Percentiles rank a stretch among this genome's conserved stretches.
phyloP scores from a whole-genome alignment of 2,329 filamentous ascomycete species.

The Stagonosporopsis chrysanthemi region DNA sequence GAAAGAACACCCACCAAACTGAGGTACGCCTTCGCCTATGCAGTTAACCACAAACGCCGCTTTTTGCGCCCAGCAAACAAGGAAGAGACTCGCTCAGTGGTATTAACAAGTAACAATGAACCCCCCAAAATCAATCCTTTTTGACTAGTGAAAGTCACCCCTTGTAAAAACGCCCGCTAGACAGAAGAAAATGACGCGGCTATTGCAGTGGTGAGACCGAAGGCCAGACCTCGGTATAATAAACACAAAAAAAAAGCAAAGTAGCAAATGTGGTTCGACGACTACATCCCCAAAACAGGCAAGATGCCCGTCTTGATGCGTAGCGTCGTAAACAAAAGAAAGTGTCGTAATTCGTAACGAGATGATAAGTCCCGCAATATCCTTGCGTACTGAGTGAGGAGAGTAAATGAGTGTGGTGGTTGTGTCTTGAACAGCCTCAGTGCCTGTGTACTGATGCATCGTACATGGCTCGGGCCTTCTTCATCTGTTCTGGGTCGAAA shows the following conservation, averaged over 20 bases:
- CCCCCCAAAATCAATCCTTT: conserved; percentile 26
- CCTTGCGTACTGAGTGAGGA: neutral
- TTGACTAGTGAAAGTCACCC: conserved; percentile 35
- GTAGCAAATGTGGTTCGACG: conserved; percentile 1
- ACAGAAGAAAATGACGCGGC: conserved; percentile 9
- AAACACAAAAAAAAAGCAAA: conserved; percentile 10
- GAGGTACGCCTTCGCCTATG: conserved; percentile 29
- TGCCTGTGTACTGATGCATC: conserved; percentile 36
- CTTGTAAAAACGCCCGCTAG: conserved; percentile 39
- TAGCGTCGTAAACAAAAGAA: conserved; percentile 28
- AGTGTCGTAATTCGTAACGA: conserved; percentile 30
- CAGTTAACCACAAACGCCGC: conserved; percentile 32
- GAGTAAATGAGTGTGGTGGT: neutral
- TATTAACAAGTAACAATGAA: conserved; percentile 32
- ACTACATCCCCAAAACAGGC: neutral
- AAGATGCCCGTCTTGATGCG: conserved; percentile 18
- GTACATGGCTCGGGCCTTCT: conserved; percentile 46
- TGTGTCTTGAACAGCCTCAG: conserved; percentile 4
- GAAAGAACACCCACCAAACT: conserved; percentile 21
- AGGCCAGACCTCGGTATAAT: neutral
- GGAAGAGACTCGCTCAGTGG: conserved; percentile 26
- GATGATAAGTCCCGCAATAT: conserved; percentile 6
- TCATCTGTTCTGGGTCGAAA: conserved; percentile 49
- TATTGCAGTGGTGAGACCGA: neutral
- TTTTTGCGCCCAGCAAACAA: conserved; percentile 19